Evolutionary conservation across 2,329 filamentous ascomycete species (phyloP).

Genomic region (Alternaria solani): DNA sequence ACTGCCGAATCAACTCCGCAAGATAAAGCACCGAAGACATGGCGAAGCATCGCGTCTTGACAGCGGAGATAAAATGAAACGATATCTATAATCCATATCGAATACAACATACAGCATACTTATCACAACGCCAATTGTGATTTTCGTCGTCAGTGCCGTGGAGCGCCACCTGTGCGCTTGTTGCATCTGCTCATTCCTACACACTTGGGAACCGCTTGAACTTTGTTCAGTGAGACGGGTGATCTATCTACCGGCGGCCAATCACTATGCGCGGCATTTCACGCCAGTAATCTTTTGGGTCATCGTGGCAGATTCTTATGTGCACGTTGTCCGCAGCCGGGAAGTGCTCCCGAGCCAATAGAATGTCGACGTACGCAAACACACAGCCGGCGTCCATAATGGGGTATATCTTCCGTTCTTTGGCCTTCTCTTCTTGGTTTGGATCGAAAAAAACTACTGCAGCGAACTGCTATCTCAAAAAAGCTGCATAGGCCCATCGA

Average conservation of each 20-base stretch:
- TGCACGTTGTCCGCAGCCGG: neutral
- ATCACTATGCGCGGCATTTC: neutral
- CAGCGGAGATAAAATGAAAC: neutral
- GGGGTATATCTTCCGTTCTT: neutral
- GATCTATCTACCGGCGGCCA: neutral
- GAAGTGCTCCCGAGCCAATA: neutral
- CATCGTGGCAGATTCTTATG: neutral
- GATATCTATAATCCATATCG: neutral
- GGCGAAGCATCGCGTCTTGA: constrained; percentile 7
- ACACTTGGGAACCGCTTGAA: neutral
- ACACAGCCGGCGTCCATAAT: neutral
- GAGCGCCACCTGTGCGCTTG: neutral
- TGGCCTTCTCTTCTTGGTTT: neutral
- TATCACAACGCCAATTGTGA: neutral
- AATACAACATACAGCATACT: neutral
- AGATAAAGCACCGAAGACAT: constrained; percentile 1
- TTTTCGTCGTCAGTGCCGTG: too few species aligned
- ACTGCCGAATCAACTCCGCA: neutral
- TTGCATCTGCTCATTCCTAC: neutral
- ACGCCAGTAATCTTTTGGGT: neutral
- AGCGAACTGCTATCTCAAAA: neutral
- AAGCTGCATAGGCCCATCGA: neutral
- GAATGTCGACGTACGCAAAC: neutral
- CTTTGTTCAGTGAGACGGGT: neutral
- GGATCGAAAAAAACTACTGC: neutral